phyloP scores from a whole-genome alignment of 192 early-diverging fungal genomes.

The Chytriomyces sp. region DNA sequence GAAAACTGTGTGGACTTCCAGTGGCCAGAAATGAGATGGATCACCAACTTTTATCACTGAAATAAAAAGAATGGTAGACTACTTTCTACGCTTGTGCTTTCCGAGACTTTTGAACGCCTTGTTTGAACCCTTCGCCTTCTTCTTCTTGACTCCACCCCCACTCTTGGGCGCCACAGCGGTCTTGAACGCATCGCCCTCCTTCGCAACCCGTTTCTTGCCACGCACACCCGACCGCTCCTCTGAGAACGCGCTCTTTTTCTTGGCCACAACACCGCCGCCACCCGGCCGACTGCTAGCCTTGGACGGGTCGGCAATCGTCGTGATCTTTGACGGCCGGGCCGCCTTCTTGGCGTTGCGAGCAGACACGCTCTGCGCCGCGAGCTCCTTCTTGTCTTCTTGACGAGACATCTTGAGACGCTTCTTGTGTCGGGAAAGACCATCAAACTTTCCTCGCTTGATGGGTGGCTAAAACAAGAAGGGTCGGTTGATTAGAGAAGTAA shows the following conservation, averaged over 20 bases:
- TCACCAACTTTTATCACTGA: neutral
- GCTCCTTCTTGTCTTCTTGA: conserved; percentile 48
- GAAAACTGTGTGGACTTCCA: no score
- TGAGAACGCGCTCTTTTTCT: conserved; percentile 16
- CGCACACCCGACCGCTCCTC: conserved; percentile 9
- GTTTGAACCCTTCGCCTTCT: conserved; percentile 25
- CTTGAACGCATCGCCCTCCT: neutral
- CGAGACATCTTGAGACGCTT: conserved; percentile 42
- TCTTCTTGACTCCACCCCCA: conserved; percentile 17
- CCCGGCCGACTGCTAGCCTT: neutral
- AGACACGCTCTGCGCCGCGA: conserved; percentile 33
- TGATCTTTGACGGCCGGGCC: conserved; percentile 20
- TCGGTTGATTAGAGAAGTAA: neutral
- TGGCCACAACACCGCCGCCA: neutral
- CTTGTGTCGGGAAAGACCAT: conserved; percentile 52
- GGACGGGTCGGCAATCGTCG: conserved; percentile 2
- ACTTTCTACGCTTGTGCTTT: conserved; percentile 21
- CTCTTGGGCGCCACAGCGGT: conserved; percentile 5
- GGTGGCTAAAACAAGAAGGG: conserved; percentile 3
- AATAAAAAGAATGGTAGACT: neutral
- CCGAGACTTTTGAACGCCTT: conserved; percentile 24
- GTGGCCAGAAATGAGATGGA: no score
- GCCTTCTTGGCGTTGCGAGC: conserved; percentile 41
- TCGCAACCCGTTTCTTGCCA: neutral
- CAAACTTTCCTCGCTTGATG: conserved; percentile 43